phyloP scores from a whole-genome alignment of 2,329 filamentous ascomycete genomes.

The Xylaria sp. region DNA sequence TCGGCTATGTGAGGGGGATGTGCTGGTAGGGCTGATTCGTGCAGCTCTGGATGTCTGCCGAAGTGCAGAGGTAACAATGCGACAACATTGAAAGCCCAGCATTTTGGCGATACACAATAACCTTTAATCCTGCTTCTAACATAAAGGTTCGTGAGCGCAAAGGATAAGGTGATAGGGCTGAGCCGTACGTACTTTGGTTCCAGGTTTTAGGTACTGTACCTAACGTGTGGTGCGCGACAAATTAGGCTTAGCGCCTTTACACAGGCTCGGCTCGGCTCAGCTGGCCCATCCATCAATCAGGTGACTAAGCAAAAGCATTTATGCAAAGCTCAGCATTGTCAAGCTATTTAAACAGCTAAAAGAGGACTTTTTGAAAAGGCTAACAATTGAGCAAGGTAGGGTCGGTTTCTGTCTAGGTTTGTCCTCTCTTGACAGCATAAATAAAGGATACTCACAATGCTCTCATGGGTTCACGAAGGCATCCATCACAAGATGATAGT shows the following conservation, averaged over 20 bases:
- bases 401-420: not conserved
- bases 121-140: not conserved
- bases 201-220: too few relatives aligned
- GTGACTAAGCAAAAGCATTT: not conserved
- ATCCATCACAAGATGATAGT: not conserved
- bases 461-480: not conserved
- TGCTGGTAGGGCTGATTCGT: constrained; percentile 26
- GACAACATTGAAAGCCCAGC: constrained; percentile 42
- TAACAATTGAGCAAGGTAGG: not conserved
- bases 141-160: not conserved
- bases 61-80: constrained; percentile 38
- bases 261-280: not conserved
- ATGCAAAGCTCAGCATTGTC: not conserved
- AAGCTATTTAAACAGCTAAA: not conserved
- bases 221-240: too few relatives aligned
- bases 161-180: not conserved
- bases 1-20: constrained; percentile 21
- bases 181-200: not conserved
- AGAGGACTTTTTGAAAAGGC: not conserved
- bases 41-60: constrained; percentile 34
- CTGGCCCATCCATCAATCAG: not conserved
- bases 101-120: constrained; percentile 31
- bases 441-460: not conserved
- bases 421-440: not conserved
- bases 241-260: not conserved